Evolutionary conservation across 108 stramenopile genomes (phyloP), one percentile per base, ranked within the genome.

Genomic region (Nitzschia palea): DNA sequence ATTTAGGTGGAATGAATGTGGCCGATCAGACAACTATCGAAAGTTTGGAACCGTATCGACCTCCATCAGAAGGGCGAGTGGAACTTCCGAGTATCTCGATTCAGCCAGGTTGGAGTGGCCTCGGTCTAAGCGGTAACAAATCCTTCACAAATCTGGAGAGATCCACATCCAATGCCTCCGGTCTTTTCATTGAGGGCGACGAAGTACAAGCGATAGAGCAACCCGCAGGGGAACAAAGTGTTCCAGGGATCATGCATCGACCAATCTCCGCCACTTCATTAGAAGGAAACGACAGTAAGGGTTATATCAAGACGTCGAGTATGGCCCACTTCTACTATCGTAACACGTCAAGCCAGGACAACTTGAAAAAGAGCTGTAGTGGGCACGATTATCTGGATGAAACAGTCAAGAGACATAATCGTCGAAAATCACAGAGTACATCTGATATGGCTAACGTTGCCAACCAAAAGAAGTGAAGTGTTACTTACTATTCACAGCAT

Each of bases 291-390:
- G 43, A 68, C 50, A 32, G 54, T 20, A 36, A 23, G 8, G 60
- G 57, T 17, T 92, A 92, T 47, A 53, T 91, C 72, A 95, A 95
- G 74, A 89, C 91, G 4, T 83, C 91, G n/a, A 76, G 64, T 52
- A 95, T 95, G 94, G 90, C 94, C 9, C 76, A 83, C 62, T 95
- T 95, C 68, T 95, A 95, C 55, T 95, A 95, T 58, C 82, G 90
- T 14, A 85, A 85, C 48, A 32, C 67, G 4, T 29, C 65, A 26
- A 64, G 74, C 55, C 20, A 62, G 44, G 42, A 32, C 42, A 51
- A 48, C 18, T 34, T 68, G 40, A 60, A 60, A 43, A 60, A 60
- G 40, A 60, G 59, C 40, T 60, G 15, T 17, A 60, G 59, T 60
- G 59, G 59, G 27, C 36, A 60, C 26, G 23, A n/a, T n/a, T 20